A percentile compares a stretch with the other conserved stretches of the same genome.
Evolutionary conservation across 2,329 filamentous ascomycete genomes (phyloP).

Genomic region (Fusarium agapanthi): DNA sequence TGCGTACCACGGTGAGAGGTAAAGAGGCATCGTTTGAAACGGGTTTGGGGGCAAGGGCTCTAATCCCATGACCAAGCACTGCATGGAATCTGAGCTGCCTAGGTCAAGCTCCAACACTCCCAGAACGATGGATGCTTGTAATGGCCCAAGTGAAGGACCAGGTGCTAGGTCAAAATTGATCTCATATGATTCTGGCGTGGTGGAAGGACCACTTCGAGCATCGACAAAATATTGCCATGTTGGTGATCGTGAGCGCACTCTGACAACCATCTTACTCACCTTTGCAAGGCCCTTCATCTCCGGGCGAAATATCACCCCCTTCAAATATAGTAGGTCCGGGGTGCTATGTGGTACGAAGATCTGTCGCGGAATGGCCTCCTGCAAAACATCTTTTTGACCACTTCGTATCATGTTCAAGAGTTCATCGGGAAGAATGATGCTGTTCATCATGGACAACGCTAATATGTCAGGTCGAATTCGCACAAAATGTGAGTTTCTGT

Average conservation of each 20-base stretch:
- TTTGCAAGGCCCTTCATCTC: conserved; percentile 16
- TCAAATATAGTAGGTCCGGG: conserved; percentile 29
- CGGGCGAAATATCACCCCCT: conserved; percentile 41
- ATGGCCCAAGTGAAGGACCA: conserved; percentile 28
- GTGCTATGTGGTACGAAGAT: conserved; percentile 39
- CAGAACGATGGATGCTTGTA: conserved; percentile 31
- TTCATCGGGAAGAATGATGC: conserved; percentile 37
- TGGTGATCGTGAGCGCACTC: conserved; percentile 40
- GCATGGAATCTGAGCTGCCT: conserved; percentile 17
- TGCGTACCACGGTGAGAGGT: conserved; percentile 42
- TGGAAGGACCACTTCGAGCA: conserved; percentile 3
- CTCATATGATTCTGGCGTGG: conserved; percentile 34
- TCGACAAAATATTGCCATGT: conserved; percentile 41
- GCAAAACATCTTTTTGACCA: conserved; percentile 7
- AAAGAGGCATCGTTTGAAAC: conserved; percentile 41
- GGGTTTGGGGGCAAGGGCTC: conserved; percentile 40
- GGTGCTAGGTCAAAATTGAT: conserved; percentile 40
- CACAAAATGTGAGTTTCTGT: conserved; percentile 41
- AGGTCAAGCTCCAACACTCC: conserved; percentile 38
- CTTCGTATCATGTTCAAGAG: conserved; percentile 28
- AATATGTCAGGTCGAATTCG: conserved; percentile 41
- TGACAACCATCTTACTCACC: neutral
- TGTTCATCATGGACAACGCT: conserved; percentile 41
- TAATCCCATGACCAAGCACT: conserved; percentile 37
- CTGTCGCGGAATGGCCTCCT: conserved; percentile 30